Percentiles rank a stretch among this genome's conserved stretches.
phyloP scores from a whole-genome alignment of 306 rosid species.

The Vigna radiata region DNA sequence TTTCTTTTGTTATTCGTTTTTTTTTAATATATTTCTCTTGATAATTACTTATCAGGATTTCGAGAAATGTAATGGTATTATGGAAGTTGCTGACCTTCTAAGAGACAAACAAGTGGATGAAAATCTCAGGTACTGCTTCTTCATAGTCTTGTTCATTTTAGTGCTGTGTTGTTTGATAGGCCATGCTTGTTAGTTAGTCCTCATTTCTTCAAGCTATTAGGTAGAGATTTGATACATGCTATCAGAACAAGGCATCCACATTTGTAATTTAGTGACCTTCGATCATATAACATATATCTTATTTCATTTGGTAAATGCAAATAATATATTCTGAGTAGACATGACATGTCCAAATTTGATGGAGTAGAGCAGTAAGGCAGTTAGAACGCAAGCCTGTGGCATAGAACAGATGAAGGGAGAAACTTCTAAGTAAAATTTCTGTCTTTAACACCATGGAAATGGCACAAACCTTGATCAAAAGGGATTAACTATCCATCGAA shows the following conservation, averaged over 20 bases:
- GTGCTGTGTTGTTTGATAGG: background rate
- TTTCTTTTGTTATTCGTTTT: constrained; percentile 16
- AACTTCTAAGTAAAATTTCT: background rate
- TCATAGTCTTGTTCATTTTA: constrained; percentile 28
- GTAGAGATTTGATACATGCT: background rate
- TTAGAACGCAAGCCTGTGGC: background rate
- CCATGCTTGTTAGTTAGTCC: constrained; percentile 7
- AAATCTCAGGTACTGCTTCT: constrained; percentile 75
- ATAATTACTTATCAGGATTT: constrained; percentile 67
- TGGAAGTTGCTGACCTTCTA: constrained; percentile 87
- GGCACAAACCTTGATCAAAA: background rate
- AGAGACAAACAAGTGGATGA: constrained; percentile 89
- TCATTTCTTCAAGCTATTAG: background rate
- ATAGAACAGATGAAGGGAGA: constrained; percentile 4
- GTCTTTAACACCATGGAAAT: background rate
- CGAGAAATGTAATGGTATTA: constrained; percentile 75
- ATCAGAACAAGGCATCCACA: background rate
- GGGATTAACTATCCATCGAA: background rate
- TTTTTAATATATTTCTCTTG: constrained; percentile 6
- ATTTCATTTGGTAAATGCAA: background rate
- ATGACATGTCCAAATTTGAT: background rate
- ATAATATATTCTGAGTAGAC: background rate
- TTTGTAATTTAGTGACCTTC: background rate
- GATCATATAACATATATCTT: constrained; percentile 20
- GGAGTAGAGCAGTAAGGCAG: background rate